Evolutionary conservation across 768 basidiomycete genomes (phyloP), one percentile per base, ranked within the genome.

Genomic region (Hypholoma fasciculare): DNA sequence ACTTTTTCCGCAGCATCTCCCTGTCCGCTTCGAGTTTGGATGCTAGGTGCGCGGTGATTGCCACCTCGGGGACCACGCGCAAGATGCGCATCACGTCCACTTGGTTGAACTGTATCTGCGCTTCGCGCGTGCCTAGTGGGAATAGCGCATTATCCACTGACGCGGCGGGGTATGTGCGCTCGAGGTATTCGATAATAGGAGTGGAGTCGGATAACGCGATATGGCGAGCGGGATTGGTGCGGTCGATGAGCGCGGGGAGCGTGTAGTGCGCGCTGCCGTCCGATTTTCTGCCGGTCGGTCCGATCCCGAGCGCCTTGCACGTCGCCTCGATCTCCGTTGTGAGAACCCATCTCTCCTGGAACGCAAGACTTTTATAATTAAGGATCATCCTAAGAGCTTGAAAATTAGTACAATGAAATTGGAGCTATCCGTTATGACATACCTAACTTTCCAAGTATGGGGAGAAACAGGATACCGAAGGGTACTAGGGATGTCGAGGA

Each of bases 111-210:
- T 64, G 40, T 3, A 63, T 61, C 46, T 74, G 71, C 7, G 66
- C 61, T 7, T 65, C 58, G 19, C 58, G 60, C 17, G 62, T 67
- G 37, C 61, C 52, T 5, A 47, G 55, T 1, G 71, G 75, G 46
- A 71, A 64, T 34, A 69, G 58, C 12, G 55, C 61, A 9, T 17
- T 27, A 13, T 54, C 60, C 13, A 60, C 57, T 13, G 62, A 39
- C 19, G 52, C 11, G 7, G 66, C n/a, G 11, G 63, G 70, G 54
- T 71, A 71, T 44, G 64, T 66, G 17, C 53, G 63, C 37, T 77
- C 76, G 39, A 77, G 70, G 59, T 76, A 75, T 49, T 71, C 68
- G 20, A 74, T 63, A 47, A 77, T 77, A 17, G 67, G 68, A 2
- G 65, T 66, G 7, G 74, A 75, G 53, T 77, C 74, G 6, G 74